Base-by-base conservation (phyloP, 768 basidiomycete species). In the Suillus spraguei region DNA sequence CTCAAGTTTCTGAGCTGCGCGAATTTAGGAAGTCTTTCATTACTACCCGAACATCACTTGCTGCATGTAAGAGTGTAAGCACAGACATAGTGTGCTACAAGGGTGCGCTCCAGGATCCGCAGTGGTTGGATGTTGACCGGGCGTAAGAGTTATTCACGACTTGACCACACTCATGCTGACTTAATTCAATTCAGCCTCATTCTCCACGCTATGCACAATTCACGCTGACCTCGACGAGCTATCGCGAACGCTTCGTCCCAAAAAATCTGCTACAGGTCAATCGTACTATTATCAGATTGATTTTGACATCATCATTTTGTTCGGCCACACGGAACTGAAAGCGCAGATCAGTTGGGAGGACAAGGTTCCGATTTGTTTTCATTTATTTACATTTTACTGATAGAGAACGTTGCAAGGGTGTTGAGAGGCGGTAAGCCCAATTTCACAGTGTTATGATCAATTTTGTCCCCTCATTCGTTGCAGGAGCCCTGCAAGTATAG, bases 341-440 rank as follows among this genome's bases (percentile, higher is more conserved):
- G 80, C 79, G 0, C 76, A 79, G 38, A 71, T 80, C 38, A 67
- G 72, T 5, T 82, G 80, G 80, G 64, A 66, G 32, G 76, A 80
- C 39, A 71, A 72, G 67, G 79, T 80, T 53, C 22, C 36, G 9
- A 13, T 14, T 63, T 41, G 10, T 49, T 59, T 46, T 16, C 10
- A 7, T 28, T 10, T 39, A 35, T n/a, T 9, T 10, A 50, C 39
- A n/a, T 17, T 22, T 39, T 8, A 35, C 39, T 46, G 54, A 58
- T 58, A n/a, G 32, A 20, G 24, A 41, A 20, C 14, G 39, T 41
- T 41, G 56, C 32, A 33, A 78, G 78, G 78, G 73, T 39, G 62
- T 69, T 17, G 73, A 78, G 60, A 76, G 72, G 66, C 71, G 72
- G 77, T 73, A 59, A 49, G 55, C 11, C 17, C 33, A n/a, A 35